Evolutionary conservation across 805 yeast genomes (phyloP), one percentile per base, ranked within the genome.

Genomic region (Saccharomycopsis oosterbeekiorum): DNA sequence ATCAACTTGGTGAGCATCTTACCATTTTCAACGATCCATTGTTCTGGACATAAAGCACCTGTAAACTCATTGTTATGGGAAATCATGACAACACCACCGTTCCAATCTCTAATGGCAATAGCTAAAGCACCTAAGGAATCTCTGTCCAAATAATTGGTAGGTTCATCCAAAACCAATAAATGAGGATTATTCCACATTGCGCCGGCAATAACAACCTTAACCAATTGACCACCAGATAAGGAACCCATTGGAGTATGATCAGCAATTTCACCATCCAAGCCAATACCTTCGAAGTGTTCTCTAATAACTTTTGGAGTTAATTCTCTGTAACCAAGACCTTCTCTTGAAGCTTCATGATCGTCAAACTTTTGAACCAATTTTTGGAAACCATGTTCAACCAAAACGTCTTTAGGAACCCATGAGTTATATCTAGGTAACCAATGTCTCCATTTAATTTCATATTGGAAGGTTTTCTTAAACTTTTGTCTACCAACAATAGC

Each of bases 131-230:
- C 99, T 65, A 93, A 80, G 29, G 98, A 92, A 74, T 93, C 99
- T 80, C 99, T 87, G 76, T 93, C 99, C 76, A 93, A 80, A 80
- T 94, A 93, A 78, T 93, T 93, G 70, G 98, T 93, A 73, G 99
- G 99, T 82, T 93, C 99, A 76, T 93, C 99, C 64, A 93, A 81
- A 53, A 93, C 99, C 66, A 93, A 82, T 74, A 93, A 82, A 75
- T 93, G 99, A 19, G 99, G 99, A 73, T 93, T 94, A 77, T 94
- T 93, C 99, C 99, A 93, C 94, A 93, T 93, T 66, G 98, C 97
- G 76, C 98, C 99, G 14, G 98, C 98, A 78, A 93, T 93, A 64
- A 93, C 99, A 65, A 93, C 98, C 76, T 93, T 93, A 64, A 93
- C 99, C 73, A 93, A 82, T 78, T 93, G 99, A 70, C 99, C 99